phyloP scores from a whole-genome alignment of 305 asterid species.

The Nicotiana rustica region DNA sequence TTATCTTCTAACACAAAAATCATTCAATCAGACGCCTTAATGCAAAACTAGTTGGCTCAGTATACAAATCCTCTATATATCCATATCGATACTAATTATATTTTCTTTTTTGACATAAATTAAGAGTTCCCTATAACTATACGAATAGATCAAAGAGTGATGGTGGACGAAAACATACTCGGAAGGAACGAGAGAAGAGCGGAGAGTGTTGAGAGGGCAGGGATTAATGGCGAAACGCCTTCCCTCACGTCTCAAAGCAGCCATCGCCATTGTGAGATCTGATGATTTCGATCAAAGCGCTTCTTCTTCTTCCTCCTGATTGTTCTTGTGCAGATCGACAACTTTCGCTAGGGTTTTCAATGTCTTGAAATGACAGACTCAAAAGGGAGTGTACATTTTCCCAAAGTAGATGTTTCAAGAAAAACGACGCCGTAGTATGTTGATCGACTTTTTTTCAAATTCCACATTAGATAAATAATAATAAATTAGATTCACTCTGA shows the following conservation, averaged over 20 bases:
- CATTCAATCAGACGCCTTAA: not conserved
- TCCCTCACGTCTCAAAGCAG: conserved; percentile 83
- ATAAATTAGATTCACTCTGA: too few relatives aligned
- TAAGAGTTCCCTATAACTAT: not conserved
- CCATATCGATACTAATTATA: not conserved
- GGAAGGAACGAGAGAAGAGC: conserved; percentile 62
- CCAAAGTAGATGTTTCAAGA: not conserved
- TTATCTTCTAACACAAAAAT: not conserved
- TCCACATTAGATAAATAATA: too few relatives aligned
- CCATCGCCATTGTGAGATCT: conserved; percentile 72
- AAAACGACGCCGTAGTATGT: not conserved
- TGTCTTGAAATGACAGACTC: not conserved
- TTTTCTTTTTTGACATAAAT: not conserved
- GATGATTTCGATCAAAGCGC: conserved; percentile 41
- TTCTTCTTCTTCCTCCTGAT: not conserved
- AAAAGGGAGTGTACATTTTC: not conserved
- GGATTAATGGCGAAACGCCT: conserved; percentile 67
- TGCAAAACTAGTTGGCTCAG: not conserved
- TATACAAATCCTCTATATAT: not conserved
- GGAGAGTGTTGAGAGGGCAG: conserved; percentile 53
- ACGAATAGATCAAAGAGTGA: not conserved
- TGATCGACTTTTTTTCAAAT: not conserved
- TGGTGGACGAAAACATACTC: conserved; percentile 47
- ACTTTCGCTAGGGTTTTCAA: not conserved
- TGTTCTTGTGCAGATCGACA: not conserved